Base-by-base conservation (phyloP, 75 land plant species). In the Cupressus sempervirens region DNA sequence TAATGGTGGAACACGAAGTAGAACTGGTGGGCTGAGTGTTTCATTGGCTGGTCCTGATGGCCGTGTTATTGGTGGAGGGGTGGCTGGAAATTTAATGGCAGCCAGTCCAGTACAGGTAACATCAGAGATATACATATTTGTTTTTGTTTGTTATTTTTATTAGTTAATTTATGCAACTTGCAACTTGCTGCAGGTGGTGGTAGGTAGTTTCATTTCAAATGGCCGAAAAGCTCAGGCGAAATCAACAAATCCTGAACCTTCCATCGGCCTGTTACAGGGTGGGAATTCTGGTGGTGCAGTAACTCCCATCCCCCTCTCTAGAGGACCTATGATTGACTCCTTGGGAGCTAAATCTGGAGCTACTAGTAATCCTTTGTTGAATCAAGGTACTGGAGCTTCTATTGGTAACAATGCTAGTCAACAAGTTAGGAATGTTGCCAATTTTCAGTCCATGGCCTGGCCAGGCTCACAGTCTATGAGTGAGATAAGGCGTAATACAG, bases 11-110 rank as follows among this genome's bases (percentile, higher is more conserved):
- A 86, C 89, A 85, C 91, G 92, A 48, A 94, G 93, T 85, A 86
- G 96, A 89, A 93, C 93, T 58, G 96, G 96, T 76, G 96, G 96
- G 14, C 88, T 95, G 86, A 95, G 96, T 72, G 95, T 95, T 46
- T 92, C 93, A 80, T 86, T 93, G 86, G 95, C 95, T 32, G 91
- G 95, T 11, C 92, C 92, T 13, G 96, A 95, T 89, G 96, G 96
- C 41, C 91, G 95, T 75, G 96, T 95, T 79, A 82, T 95, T 20
- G 96, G 96, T 18, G 96, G 96, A 45, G 92, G 96, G 76, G 94
- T 95, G 76, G 95, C 95, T 83, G 96, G 96, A 38, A 70, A 93
- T 45, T 85, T 95, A 54, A 86, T 92, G 75, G 96, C 96, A 74
- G 96, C 96, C 45, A 91, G 92, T 40, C 96, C 96, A 38, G 92